Evolutionary conservation across 305 asterid species (phyloP).

Genomic region (Andrographis paniculata): DNA sequence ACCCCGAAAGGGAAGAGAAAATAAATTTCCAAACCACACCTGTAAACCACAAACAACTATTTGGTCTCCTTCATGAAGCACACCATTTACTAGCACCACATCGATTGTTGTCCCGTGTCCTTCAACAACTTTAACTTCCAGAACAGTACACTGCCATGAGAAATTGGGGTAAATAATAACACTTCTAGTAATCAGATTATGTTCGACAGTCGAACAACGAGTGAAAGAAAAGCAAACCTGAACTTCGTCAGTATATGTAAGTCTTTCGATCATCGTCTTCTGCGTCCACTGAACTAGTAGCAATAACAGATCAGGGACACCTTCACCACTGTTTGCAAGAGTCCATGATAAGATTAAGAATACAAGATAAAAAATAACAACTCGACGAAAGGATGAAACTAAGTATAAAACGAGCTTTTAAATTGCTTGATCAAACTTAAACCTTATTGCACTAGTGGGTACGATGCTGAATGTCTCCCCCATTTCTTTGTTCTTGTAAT

Average conservation of each 20-base stretch:
- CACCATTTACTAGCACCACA: slow-evolving; percentile 87
- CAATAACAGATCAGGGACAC: slow-evolving; percentile 77
- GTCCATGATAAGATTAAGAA: too few species aligned
- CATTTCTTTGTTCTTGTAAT: slow-evolving; percentile 84
- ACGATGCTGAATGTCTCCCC: slow-evolving; percentile 82
- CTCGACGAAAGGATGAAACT: slow-evolving; percentile 13
- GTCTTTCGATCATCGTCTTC: slow-evolving; percentile 78
- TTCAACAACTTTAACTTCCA: slow-evolving; percentile 97
- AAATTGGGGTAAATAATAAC: slow-evolving; percentile 8
- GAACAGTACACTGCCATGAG: slow-evolving; percentile 80
- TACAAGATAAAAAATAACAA: slow-evolving; percentile 9
- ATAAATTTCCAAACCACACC: slow-evolving; percentile 27
- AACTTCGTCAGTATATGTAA: slow-evolving; percentile 71
- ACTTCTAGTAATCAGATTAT: too few species aligned
- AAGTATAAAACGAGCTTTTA: slow-evolving; percentile 12
- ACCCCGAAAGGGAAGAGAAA: slow-evolving; percentile 15
- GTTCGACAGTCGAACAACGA: too few species aligned
- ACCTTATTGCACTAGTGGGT: slow-evolving; percentile 99
- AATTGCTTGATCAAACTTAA: too few species aligned
- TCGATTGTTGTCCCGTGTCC: slow-evolving; percentile 98
- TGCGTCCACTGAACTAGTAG: slow-evolving; percentile 89
- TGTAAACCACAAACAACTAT: slow-evolving; percentile 96
- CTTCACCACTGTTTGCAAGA: slow-evolving; percentile 75
- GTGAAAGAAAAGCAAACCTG: slow-evolving; percentile 47
- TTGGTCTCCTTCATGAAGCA: slow-evolving; percentile 97